Base-by-base conservation (phyloP, 495 filamentous ascomycete genomes). In the Aspergillus panamensis region DNA sequence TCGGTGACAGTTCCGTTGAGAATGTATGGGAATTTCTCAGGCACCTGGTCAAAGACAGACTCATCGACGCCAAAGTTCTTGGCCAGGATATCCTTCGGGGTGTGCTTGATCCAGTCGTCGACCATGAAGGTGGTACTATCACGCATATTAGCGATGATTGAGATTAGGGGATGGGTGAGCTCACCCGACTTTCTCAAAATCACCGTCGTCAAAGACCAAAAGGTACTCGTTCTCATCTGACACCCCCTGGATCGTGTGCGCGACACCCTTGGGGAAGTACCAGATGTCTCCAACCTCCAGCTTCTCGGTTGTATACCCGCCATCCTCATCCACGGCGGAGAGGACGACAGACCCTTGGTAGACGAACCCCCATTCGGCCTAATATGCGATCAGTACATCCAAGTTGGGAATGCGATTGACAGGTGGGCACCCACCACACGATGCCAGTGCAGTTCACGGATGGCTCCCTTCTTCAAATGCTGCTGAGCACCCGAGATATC, bases 381-480 rank as follows among this genome's bases (percentile, higher is more conserved):
- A n/a, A 48, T 5, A 25, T 25, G 25, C 25, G 25, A 25, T 25
- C 25, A 25, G 5, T 48, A n/a, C n/a, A n/a, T n/a, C n/a, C n/a
- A n/a, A n/a, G n/a, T n/a, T n/a, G n/a, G n/a, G n/a, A n/a, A n/a
- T n/a, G n/a, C n/a, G n/a, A n/a, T n/a, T n/a, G n/a, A n/a, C n/a
- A n/a, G n/a, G n/a, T n/a, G 10, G 25, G 3, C 6, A 70, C 78
- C 52, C 69, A 84, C 83, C 31, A 84, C 80, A 58, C 81, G 70
- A 67, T 88, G 85, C 85, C 85, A 88, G 57, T 88, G 85, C 8
- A 87, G 67, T 63, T 88, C 83, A 8, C 85, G 76, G 48, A 84
- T 78, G 6, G 82, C 78, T 32, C 84, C 84, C 64, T 86, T 85
- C 49, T 73, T 79, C 43, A 88, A 65, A 67, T 86, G 85, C 68